Percentiles rank a stretch among this genome's conserved stretches.
Conservation (phyloP, 768 basidiomycete species). For the Tricholoma terreum region DNA sequence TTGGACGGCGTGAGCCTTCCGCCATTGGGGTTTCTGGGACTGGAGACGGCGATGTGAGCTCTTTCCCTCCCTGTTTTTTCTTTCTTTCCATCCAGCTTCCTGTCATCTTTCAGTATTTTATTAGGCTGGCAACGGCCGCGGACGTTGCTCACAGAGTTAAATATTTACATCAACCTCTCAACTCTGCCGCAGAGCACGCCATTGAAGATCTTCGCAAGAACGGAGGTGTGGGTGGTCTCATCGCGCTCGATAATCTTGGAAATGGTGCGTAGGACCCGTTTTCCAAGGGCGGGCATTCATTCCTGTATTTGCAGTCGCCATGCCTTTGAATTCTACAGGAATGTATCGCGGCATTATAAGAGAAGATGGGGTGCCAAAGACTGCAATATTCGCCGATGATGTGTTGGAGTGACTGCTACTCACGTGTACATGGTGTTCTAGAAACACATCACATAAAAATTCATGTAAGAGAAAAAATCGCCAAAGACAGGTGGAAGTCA, state of each 20-base stretch:
- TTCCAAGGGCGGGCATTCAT: background rate
- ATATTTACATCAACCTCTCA: constrained; percentile 53
- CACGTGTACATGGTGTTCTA: no score
- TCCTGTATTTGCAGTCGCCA: constrained; percentile 52
- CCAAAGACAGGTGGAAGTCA: no score
- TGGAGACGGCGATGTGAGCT: constrained; percentile 76
- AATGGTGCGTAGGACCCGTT: constrained; percentile 45
- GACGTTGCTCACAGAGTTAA: constrained; percentile 67
- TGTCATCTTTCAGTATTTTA: constrained; percentile 57
- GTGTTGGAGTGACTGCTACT: constrained; percentile 33
- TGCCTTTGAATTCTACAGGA: constrained; percentile 72
- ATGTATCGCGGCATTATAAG: constrained; percentile 82
- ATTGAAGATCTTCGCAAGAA: constrained; percentile 55
- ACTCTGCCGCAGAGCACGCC: constrained; percentile 50
- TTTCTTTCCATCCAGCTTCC: background rate
- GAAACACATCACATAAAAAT: no score
- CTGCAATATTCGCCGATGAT: constrained; percentile 78
- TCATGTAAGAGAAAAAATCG: no score
- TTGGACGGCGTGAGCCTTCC: constrained; percentile 25
- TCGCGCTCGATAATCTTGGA: constrained; percentile 68
- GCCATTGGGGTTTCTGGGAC: constrained; percentile 82
- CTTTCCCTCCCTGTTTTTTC: no score
- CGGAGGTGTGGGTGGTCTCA: constrained; percentile 72
- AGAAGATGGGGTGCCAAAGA: constrained; percentile 65
- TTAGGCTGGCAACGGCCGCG: constrained; percentile 62